Conservation (phyloP, 768 basidiomycete genomes). For the Mycena pura region DNA sequence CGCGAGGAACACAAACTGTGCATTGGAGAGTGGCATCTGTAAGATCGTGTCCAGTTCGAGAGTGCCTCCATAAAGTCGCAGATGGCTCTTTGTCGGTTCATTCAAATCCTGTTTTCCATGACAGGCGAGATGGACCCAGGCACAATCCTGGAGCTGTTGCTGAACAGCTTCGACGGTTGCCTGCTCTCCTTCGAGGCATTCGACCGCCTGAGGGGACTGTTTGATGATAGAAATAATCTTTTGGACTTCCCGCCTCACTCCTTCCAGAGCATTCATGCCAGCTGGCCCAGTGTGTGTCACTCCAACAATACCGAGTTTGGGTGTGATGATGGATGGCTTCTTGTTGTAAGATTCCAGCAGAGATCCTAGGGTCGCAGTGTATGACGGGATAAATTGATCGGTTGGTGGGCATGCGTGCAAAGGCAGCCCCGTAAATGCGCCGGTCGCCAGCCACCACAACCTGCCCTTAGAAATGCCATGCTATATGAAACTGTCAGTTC, state of each 20-base stretch:
- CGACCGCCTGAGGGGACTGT: not conserved
- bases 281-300: not conserved
- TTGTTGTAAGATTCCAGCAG: not conserved
- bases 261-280: not conserved
- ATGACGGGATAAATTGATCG: slow-evolving; percentile 17
- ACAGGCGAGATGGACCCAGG: not conserved
- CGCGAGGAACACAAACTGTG: not conserved
- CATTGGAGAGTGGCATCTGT: not conserved
- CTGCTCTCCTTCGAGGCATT: not conserved
- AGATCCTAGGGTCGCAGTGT: slow-evolving; percentile 18
- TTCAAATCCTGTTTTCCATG: not conserved
- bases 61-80: not conserved
- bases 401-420: slow-evolving; percentile 22
- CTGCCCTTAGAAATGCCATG: slow-evolving; percentile 15
- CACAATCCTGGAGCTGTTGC: not conserved
- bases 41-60: not conserved
- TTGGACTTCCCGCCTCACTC: not conserved
- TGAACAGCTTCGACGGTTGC: not conserved
- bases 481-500: slow-evolving; percentile 1
- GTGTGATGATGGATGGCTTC: not conserved
- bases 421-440: slow-evolving; percentile 21
- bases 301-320: not conserved
- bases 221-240: not conserved
- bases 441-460: slow-evolving; percentile 26
- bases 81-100: not conserved